These are phyloP conservation scores for Gracilaria vermiculophylla DNA, from an alignment of 23 red algal genomes.

Conservation along the genomic window DNA sequence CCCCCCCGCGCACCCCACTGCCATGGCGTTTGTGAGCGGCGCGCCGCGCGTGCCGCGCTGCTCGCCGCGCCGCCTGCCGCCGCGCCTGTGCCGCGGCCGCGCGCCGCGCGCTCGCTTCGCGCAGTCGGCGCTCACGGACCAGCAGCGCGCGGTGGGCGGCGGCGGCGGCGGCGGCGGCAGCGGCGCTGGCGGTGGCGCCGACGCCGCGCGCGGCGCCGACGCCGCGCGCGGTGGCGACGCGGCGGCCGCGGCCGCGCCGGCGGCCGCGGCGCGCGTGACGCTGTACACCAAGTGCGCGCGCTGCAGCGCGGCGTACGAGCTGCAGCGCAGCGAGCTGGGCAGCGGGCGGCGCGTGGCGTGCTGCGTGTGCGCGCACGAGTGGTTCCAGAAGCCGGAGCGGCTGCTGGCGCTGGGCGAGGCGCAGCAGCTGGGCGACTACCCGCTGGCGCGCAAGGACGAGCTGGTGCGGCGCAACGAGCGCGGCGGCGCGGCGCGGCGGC, in stretches of 20 bases:
- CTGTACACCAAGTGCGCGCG: slow-evolving; percentile 58
- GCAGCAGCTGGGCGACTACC: slow-evolving; percentile 36
- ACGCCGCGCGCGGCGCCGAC: slow-evolving; percentile 37
- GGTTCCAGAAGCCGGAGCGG: slow-evolving; percentile 62
- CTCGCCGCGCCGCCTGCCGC: no score
- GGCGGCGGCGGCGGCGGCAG: no score
- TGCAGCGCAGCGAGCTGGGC: slow-evolving; percentile 15
- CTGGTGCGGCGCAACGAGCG: slow-evolving; percentile 8
- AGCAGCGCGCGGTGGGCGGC: no score
- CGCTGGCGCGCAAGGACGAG: slow-evolving; percentile 49
- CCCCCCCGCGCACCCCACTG: no score
- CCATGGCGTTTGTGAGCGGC: no score
- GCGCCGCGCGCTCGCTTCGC: no score
- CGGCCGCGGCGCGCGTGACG: slow-evolving; percentile 65
- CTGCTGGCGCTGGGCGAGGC: neutral
- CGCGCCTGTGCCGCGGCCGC: no score
- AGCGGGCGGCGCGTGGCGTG: slow-evolving; percentile 43
- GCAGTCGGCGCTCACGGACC: no score
- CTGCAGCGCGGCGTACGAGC: slow-evolving; percentile 48
- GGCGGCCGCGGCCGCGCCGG: slow-evolving; percentile 42
- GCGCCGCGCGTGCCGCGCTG: no score
- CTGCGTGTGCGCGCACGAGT: slow-evolving; percentile 50
- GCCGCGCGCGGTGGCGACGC: slow-evolving; percentile 92
- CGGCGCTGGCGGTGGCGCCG: no score
- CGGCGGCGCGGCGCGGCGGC: no score